Percentiles rank a stretch among this genome's conserved stretches.
Evolutionary conservation across 2,329 filamentous ascomycete species (phyloP).

Genomic region (Diaporthe sp.): DNA sequence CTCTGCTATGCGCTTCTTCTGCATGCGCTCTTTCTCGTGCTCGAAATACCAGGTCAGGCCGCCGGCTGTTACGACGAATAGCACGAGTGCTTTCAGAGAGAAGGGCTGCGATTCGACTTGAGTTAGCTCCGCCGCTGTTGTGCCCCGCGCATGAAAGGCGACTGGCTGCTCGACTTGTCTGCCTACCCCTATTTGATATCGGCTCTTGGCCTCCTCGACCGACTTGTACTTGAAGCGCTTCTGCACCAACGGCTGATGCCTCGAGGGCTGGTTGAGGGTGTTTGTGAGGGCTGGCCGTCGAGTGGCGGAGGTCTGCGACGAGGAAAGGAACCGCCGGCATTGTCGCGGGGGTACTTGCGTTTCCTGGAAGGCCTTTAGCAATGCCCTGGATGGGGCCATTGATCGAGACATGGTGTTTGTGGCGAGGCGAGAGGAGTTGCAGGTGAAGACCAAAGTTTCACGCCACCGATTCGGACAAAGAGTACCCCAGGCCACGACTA

Average conservation of each 20-base stretch:
- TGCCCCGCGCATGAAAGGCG: not conserved
- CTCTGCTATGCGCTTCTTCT: slow-evolving; percentile 88
- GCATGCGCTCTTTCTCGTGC: slow-evolving; percentile 90
- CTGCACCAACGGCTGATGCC: slow-evolving; percentile 45
- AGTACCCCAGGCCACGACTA: not conserved
- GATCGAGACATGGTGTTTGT: slow-evolving; percentile 51
- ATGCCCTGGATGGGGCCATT: slow-evolving; percentile 47
- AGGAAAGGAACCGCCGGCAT: slow-evolving; percentile 56
- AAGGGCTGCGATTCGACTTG: slow-evolving; percentile 72
- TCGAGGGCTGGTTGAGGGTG: slow-evolving; percentile 33
- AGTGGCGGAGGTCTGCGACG: slow-evolving; percentile 39
- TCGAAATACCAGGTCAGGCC: slow-evolving; percentile 92
- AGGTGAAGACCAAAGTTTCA: not conserved
- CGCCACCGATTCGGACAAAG: slow-evolving; percentile 4
- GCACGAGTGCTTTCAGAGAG: slow-evolving; percentile 87
- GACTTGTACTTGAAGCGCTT: slow-evolving; percentile 59
- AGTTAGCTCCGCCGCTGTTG: slow-evolving; percentile 28
- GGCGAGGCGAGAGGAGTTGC: not conserved
- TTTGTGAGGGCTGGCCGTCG: slow-evolving; percentile 39
- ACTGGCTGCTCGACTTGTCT: not conserved
- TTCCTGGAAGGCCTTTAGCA: slow-evolving; percentile 47
- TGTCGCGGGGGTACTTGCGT: slow-evolving; percentile 44
- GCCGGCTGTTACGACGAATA: slow-evolving; percentile 84
- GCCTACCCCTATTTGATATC: slow-evolving; percentile 66
- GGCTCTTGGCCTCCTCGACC: slow-evolving; percentile 68